A percentile compares a stretch with the other conserved stretches of the same genome.
Evolutionary conservation across 129 eudicot species (phyloP).

Genomic region (Calendula officinalis): DNA sequence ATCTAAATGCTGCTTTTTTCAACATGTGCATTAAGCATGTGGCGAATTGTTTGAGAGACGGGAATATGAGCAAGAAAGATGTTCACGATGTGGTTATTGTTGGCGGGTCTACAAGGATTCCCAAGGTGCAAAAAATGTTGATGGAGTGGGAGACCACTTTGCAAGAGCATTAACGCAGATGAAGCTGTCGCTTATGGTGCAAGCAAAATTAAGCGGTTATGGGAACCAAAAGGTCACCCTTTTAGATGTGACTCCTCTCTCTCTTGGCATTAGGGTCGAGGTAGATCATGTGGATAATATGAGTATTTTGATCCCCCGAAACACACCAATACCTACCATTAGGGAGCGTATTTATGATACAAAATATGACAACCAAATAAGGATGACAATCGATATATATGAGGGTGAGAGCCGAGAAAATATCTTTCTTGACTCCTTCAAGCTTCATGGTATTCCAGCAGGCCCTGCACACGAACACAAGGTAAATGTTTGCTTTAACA

Average conservation of each 20-base stretch:
- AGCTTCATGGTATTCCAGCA: slow-evolving; percentile 17
- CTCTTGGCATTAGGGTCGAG: not conserved
- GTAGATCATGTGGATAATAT: not conserved
- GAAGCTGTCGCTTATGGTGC: slow-evolving; percentile 32
- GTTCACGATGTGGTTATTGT: slow-evolving; percentile 27
- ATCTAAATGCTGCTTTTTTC: slow-evolving; percentile 14
- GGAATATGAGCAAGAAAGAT: slow-evolving; percentile 11
- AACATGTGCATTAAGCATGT: slow-evolving; percentile 23
- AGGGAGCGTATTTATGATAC: not conserved
- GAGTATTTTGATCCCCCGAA: slow-evolving; percentile 23
- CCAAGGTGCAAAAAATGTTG: slow-evolving; percentile 26
- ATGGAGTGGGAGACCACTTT: slow-evolving; percentile 11
- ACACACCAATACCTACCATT: slow-evolving; percentile 18
- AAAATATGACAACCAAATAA: not conserved
- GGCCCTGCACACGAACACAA: slow-evolving; percentile 5
- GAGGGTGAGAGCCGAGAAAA: slow-evolving; percentile 30
- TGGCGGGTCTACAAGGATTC: slow-evolving; percentile 34
- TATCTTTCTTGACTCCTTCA: slow-evolving; percentile 13
- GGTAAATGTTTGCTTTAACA: slow-evolving; percentile 8
- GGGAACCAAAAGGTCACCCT: not conserved
- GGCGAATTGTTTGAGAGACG: slow-evolving; percentile 24
- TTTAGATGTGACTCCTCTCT: slow-evolving; percentile 21
- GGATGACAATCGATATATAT: not conserved
- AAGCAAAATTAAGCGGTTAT: slow-evolving; percentile 14
- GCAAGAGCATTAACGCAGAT: slow-evolving; percentile 21